Base-by-base conservation (phyloP, 129 eudicot genomes). In the Logfia minima region DNA sequence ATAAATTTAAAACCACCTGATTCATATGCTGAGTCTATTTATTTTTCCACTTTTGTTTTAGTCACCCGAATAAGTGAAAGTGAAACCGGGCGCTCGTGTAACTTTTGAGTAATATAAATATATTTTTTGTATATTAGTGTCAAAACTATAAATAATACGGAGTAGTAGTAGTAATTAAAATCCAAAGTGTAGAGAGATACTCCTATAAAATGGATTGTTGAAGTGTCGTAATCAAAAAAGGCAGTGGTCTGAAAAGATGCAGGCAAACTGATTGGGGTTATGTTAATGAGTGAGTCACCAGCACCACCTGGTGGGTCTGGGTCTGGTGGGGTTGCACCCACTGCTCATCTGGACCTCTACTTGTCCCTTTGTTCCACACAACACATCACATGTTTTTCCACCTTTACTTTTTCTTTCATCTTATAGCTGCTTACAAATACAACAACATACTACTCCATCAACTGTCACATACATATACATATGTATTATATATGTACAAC, bases 181-280 rank as follows among this genome's bases (percentile, higher is more conserved):
- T 66, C 65, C 35, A 76, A 76, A 48, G 72, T 51, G 35, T 21
- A 64, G 65, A 13, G 24, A 13, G 34, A 34, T 65, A 34, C 37
- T 34, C 1, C 37, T 5, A 34, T 24, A 43, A 24, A 6, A 19
- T 37, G 28, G 80, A 81, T 81, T n/a, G 84, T 81, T 75, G 84
- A 75, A 77, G 84, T 75, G 84, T 81, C 84, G 68, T 81, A 31
- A 75, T 81, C 66, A 58, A 68, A 75, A 74, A 81, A 68, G 80
- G 71, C 84, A 81, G 84, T 81, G 84, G 71, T 81, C 84, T 81
- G 84, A 81, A 81, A 81, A 75, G 76, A 81, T 68, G 75, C 84
- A 81, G 84, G 79, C 80, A 81, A 81, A 81, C 80, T 81, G 80
- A 81, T 81, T 81, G 80, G 80, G 84, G 84, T 75, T 80, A 80